These are phyloP conservation scores for Diaporthe ampelina DNA, from an alignment of 2,329 filamentous ascomycete genomes.

Conservation along the genomic window DNA sequence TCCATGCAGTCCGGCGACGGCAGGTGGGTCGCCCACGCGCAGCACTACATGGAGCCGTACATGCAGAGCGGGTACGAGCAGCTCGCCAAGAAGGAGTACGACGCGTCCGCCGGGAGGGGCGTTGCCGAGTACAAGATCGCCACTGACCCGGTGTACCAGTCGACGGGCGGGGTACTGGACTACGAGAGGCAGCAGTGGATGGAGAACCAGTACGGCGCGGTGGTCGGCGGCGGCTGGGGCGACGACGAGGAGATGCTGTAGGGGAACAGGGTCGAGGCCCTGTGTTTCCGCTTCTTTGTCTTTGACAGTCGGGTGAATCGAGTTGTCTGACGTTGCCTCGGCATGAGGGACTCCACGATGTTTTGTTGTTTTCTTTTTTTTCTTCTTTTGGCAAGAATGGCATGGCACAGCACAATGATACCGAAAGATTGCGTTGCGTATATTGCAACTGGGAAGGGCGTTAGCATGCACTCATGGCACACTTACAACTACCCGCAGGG, in stretches of 20 bases:
- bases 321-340: background rate
- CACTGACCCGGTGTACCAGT: conserved; percentile 78
- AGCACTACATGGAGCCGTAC: conserved; percentile 77
- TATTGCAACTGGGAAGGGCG: conserved; percentile 20
- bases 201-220: conserved; percentile 78
- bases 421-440: conserved; percentile 28
- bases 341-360: background rate
- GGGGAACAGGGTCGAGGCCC: background rate
- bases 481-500: conserved; percentile 10
- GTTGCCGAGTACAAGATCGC: conserved; percentile 64
- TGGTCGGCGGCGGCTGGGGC: conserved; percentile 45
- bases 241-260: conserved; percentile 42
- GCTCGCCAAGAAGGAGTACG: conserved; percentile 74
- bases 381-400: conserved; percentile 3
- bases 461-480: conserved; percentile 33
- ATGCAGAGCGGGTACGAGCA: conserved; percentile 86
- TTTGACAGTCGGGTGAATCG: background rate
- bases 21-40: conserved; percentile 57
- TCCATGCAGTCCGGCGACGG: conserved; percentile 66
- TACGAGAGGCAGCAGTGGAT: conserved; percentile 68
- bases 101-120: conserved; percentile 59
- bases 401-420: conserved; percentile 28
- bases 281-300: background rate
- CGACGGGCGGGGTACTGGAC: conserved; percentile 51
- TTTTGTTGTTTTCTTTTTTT: background rate